Evolutionary conservation across 1,139 yeast genomes (phyloP).

Genomic region (Scheffersomyces cryptocercus): DNA sequence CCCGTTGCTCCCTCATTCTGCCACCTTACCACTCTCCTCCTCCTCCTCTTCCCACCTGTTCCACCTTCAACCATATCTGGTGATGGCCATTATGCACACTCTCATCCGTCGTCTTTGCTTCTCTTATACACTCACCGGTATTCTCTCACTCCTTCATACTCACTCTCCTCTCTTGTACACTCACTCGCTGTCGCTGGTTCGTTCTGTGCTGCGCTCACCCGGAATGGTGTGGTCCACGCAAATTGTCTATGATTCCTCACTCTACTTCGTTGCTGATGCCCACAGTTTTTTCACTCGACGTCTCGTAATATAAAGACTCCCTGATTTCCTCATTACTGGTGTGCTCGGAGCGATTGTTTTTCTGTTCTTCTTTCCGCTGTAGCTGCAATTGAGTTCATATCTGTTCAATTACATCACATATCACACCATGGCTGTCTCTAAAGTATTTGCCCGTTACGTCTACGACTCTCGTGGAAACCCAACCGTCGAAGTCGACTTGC

Average conservation of each 20-base stretch:
- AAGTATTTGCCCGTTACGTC: conserved; percentile 86
- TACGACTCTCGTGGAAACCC: conserved; percentile 99
- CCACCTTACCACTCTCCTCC: no score
- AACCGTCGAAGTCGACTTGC: conserved; percentile 91
- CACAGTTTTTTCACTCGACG: conserved; percentile 1
- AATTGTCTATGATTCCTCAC: no score
- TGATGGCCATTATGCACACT: no score
- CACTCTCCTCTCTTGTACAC: no score
- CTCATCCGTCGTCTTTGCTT: no score
- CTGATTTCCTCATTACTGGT: conserved; percentile 1
- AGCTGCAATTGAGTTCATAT: not conserved
- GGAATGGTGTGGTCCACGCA: conserved; percentile 17
- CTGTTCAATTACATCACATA: not conserved
- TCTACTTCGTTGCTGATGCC: not conserved
- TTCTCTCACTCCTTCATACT: no score
- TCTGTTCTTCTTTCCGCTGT: not conserved
- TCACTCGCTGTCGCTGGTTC: no score
- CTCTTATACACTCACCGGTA: no score
- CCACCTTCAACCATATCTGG: no score
- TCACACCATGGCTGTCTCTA: conserved; percentile 39
- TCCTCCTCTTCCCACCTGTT: no score
- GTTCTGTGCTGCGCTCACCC: conserved; percentile 6
- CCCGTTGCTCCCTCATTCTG: no score
- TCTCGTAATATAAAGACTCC: not conserved
- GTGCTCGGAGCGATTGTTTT: not conserved